phyloP scores from a whole-genome alignment of 2,329 filamentous ascomycete species.

The Drechslerella coelobrocha region DNA sequence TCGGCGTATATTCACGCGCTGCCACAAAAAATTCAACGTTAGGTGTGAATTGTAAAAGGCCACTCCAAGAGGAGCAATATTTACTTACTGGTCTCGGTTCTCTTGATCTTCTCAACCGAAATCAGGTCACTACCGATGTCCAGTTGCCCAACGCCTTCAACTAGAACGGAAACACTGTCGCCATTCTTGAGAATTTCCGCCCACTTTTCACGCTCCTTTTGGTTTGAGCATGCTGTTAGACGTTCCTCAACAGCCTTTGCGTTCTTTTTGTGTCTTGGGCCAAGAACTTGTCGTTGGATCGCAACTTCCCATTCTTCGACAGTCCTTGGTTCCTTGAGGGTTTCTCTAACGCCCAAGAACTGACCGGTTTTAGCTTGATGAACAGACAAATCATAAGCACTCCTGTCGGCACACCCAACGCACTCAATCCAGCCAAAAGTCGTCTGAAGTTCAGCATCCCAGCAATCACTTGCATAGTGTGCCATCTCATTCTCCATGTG shows the following conservation, averaged over 20 bases:
- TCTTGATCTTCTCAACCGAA: slow-evolving; percentile 80
- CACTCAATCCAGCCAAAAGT: slow-evolving; percentile 98
- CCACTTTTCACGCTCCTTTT: slow-evolving; percentile 81
- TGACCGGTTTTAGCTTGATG: slow-evolving; percentile 92
- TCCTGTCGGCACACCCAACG: slow-evolving; percentile 93
- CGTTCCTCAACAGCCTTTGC: slow-evolving; percentile 83
- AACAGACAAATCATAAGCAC: slow-evolving; percentile 90
- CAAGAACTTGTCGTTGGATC: slow-evolving; percentile 93
- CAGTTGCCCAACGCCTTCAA: slow-evolving; percentile 71
- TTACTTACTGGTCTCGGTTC: slow-evolving; percentile 71
- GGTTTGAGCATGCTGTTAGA: slow-evolving; percentile 71
- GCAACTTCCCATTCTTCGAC: slow-evolving; percentile 89
- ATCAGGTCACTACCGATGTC: slow-evolving; percentile 81
- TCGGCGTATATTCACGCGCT: slow-evolving; percentile 86
- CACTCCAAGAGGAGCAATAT: neutral
- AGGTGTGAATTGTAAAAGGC: neutral
- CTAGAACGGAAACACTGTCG: slow-evolving; percentile 78
- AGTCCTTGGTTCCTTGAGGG: slow-evolving; percentile 75
- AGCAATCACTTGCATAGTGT: slow-evolving; percentile 96
- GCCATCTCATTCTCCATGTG: slow-evolving; percentile 93
- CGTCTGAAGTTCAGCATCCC: slow-evolving; percentile 92
- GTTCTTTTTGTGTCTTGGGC: slow-evolving; percentile 93
- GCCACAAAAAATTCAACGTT: neutral
- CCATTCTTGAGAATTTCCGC: slow-evolving; percentile 74
- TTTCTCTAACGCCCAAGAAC: slow-evolving; percentile 82